These are phyloP conservation scores for Leccinum aurantiacum DNA, from an alignment of 768 basidiomycete species.

Conservation along the genomic window DNA sequence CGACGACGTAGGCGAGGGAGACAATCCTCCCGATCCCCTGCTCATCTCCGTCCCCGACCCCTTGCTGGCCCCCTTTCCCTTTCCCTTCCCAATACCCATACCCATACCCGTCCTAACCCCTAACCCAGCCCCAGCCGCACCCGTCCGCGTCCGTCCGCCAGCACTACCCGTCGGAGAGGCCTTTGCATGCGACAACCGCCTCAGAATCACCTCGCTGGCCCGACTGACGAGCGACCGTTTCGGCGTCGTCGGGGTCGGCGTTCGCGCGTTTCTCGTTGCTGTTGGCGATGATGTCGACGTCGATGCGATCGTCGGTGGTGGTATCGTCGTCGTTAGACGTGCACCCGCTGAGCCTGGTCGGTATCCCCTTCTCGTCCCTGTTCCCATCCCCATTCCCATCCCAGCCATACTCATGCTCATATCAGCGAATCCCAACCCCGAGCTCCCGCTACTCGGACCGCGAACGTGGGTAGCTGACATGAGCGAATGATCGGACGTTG, in stretches of 20 bases:
- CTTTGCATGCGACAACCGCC: constrained; percentile 23
- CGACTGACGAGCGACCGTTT: not conserved
- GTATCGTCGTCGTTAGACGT: constrained; percentile 17
- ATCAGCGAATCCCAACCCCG: too few species aligned
- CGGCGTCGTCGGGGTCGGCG: not conserved
- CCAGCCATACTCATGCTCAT: too few species aligned
- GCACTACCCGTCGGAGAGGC: not conserved
- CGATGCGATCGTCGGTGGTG: too few species aligned
- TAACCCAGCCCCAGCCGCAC: too few species aligned
- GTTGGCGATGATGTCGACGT: too few species aligned
- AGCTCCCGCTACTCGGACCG: not conserved
- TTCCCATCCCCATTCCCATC: too few species aligned
- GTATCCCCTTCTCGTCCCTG: not conserved
- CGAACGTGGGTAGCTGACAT: constrained; percentile 17
- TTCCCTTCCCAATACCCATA: too few species aligned
- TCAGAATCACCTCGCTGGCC: constrained; percentile 30
- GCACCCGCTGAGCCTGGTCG: constrained; percentile 28
- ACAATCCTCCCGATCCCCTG: not conserved
- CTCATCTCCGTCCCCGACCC: too few species aligned
- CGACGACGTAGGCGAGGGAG: not conserved
- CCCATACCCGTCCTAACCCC: too few species aligned
- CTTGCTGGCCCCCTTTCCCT: too few species aligned
- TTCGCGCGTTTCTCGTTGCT: not conserved
- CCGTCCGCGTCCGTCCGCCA: too few species aligned
- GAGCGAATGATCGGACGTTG: constrained; percentile 14